phyloP scores from a whole-genome alignment of 2,329 filamentous ascomycete species.

The Aspergillus versicolor region DNA sequence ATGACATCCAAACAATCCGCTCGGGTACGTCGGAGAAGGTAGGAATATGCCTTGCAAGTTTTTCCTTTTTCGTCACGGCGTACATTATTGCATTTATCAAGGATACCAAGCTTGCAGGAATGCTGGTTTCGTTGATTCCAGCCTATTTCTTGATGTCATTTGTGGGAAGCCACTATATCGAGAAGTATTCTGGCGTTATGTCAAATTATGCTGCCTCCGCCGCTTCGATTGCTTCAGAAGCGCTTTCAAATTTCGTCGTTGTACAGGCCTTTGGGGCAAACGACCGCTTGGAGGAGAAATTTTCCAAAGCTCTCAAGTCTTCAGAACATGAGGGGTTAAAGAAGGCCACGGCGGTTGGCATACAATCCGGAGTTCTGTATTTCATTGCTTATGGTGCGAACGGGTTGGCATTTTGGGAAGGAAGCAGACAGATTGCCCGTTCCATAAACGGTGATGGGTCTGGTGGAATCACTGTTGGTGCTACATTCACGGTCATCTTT shows the following conservation, averaged over 20 bases:
- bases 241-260: conserved; percentile 58
- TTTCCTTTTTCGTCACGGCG: conserved; percentile 66
- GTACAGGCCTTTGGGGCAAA: conserved; percentile 65
- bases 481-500: conserved; percentile 40
- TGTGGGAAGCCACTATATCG: conserved; percentile 54
- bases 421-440: conserved; percentile 54
- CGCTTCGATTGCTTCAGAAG: conserved; percentile 62
- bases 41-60: conserved; percentile 60
- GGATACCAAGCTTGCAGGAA: conserved; percentile 60
- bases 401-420: conserved; percentile 67
- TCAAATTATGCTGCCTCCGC: conserved; percentile 56
- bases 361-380: conserved; percentile 62
- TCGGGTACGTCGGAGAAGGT: conserved; percentile 70
- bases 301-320: conserved; percentile 51
- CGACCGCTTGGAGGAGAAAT: conserved; percentile 58
- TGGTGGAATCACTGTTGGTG: conserved; percentile 27
- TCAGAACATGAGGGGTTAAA: conserved; percentile 55
- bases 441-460: conserved; percentile 21
- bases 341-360: conserved; percentile 56
- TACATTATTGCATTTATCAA: conserved; percentile 68
- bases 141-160: conserved; percentile 60
- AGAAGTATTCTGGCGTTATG: conserved; percentile 50
- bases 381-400: conserved; percentile 68
- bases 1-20: conserved; percentile 65
- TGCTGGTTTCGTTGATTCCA: conserved; percentile 63